phyloP scores from a whole-genome alignment of 257 asterid species.

The Solanum chaucha region DNA sequence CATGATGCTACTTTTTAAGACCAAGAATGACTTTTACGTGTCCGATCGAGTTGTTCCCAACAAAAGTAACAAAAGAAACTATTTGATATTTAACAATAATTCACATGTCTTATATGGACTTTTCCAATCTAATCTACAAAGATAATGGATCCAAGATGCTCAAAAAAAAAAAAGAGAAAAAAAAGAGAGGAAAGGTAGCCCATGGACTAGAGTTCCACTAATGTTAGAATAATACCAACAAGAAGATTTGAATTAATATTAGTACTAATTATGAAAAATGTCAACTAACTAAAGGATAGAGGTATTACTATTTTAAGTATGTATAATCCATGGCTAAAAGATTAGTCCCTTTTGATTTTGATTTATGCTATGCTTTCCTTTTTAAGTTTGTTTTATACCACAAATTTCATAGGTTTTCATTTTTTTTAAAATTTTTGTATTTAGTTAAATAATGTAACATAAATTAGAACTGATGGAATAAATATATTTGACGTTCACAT shows the following conservation, averaged over 20 bases:
- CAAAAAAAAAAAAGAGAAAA: background rate
- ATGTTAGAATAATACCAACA: background rate
- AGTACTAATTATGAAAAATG: background rate
- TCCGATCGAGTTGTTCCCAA: background rate
- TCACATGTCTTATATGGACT: background rate
- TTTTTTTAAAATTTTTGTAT: background rate
- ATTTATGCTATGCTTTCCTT: background rate
- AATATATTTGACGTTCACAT: too few species aligned
- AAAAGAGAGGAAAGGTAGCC: background rate
- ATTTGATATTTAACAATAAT: background rate
- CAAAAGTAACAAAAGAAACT: background rate
- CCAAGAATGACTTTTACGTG: background rate
- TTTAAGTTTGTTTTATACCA: background rate
- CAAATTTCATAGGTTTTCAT: background rate
- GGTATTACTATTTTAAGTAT: background rate
- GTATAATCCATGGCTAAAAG: background rate
- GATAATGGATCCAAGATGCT: background rate
- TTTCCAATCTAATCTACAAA: background rate
- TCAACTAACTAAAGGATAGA: background rate
- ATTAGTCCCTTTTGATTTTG: background rate
- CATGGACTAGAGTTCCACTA: background rate
- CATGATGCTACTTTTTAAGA: background rate
- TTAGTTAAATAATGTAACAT: background rate
- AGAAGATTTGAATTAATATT: background rate
- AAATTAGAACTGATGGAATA: too few species aligned